Conservation (phyloP, 2,329 filamentous ascomycete genomes). For the Fusarium gaditjirri region DNA sequence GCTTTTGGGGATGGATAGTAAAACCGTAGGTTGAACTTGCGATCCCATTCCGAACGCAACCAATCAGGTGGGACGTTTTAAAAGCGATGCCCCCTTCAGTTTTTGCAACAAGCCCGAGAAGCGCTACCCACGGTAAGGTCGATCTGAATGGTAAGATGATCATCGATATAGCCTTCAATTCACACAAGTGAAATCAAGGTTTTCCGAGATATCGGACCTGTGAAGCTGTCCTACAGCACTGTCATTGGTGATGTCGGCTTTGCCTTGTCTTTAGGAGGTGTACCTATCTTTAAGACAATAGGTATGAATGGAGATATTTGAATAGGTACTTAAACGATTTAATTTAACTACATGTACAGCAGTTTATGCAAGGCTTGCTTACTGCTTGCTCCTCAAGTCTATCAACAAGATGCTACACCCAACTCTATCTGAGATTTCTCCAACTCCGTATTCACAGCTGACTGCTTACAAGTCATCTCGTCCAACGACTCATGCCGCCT, state of each 20-base stretch:
- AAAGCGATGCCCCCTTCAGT: neutral
- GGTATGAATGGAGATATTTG: too few species aligned
- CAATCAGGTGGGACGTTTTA: neutral
- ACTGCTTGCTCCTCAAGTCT: too few species aligned
- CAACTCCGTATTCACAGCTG: too few species aligned
- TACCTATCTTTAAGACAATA: too few species aligned
- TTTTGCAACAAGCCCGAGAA: neutral
- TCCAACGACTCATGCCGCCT: too few species aligned
- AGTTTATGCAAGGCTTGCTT: too few species aligned
- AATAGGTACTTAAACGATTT: too few species aligned
- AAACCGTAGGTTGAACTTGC: neutral
- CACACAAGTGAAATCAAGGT: neutral
- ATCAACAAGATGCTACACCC: too few species aligned
- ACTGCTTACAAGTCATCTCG: too few species aligned
- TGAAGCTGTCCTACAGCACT: neutral
- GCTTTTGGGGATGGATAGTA: neutral
- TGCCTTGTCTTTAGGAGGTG: too few species aligned
- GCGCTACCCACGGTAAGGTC: neutral
- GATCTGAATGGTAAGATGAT: neutral
- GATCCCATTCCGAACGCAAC: neutral
- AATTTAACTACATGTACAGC: too few species aligned
- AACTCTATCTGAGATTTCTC: too few species aligned
- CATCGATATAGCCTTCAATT: neutral
- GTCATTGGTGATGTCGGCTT: neutral
- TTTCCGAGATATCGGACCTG: neutral